A percentile compares a stretch with the other conserved stretches of the same genome.
Conservation (phyloP, 1,284 basidiomycete species). For the Veloporphyrellus conicus region DNA sequence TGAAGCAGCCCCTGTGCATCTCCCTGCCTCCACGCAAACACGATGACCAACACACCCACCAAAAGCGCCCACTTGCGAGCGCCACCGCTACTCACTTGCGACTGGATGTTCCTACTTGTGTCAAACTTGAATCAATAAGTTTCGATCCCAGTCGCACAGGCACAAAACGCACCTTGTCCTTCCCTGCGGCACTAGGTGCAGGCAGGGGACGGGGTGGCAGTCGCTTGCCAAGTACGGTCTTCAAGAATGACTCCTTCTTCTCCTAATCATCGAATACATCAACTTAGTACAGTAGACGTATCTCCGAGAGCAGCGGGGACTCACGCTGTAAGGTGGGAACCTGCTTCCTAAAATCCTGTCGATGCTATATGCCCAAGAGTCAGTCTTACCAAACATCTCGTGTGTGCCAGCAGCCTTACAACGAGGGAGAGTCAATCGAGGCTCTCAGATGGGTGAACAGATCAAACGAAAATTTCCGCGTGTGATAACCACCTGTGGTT, state of each 20-base stretch:
- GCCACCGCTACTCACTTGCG: too few species aligned
- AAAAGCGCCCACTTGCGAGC: constrained; percentile 6
- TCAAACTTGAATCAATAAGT: constrained; percentile 15
- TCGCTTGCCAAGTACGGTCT: constrained; percentile 9
- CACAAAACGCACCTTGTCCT: constrained; percentile 12
- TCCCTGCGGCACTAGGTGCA: constrained; percentile 8
- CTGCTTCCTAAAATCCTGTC: constrained; percentile 55
- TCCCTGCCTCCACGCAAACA: constrained; percentile 2
- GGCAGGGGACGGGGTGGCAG: constrained; percentile 25
- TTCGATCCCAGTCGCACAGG: neutral
- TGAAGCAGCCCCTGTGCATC: neutral
- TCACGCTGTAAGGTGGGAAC: constrained; percentile 63
- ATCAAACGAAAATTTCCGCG: constrained; percentile 63
- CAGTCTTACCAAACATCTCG: neutral
- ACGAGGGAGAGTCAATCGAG: constrained; percentile 58
- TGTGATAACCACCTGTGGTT: constrained; percentile 54
- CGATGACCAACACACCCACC: constrained; percentile 6
- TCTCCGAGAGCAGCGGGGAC: constrained; percentile 5
- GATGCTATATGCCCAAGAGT: constrained; percentile 39
- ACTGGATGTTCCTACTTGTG: constrained; percentile 2
- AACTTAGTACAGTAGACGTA: neutral
- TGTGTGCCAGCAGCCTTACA: constrained; percentile 40
- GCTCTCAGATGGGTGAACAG: constrained; percentile 64
- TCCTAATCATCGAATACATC: constrained; percentile 4
- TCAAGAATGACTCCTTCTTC: constrained; percentile 27